phyloP scores from a whole-genome alignment of 495 filamentous ascomycete genomes.

The Cladorrhinum samala region DNA sequence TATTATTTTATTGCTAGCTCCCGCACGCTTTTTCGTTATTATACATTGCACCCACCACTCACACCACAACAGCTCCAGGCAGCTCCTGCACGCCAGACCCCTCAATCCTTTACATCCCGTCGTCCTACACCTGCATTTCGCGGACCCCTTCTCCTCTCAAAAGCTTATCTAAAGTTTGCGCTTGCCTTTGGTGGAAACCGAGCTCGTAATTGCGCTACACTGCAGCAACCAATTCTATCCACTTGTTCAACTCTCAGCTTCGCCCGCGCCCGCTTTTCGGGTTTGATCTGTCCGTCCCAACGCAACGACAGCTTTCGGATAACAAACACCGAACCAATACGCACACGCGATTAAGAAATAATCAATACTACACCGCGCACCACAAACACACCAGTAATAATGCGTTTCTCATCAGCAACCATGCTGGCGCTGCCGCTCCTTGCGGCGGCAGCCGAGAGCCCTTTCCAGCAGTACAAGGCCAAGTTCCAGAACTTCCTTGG shows the following conservation, averaged over 20 bases:
- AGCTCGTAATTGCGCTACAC: neutral
- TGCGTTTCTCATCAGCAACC: constrained; percentile 64
- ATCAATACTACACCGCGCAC: constrained; percentile 2
- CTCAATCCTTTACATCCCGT: constrained; percentile 21
- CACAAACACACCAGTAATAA: constrained; percentile 33
- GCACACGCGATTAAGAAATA: neutral
- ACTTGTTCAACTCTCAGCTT: too few relatives aligned
- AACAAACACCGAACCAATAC: too few relatives aligned
- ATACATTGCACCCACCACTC: neutral
- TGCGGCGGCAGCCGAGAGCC: constrained; percentile 51
- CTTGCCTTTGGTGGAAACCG: neutral
- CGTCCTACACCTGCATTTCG: too few relatives aligned
- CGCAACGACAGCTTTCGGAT: neutral
- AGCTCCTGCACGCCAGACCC: constrained; percentile 9
- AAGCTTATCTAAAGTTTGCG: neutral
- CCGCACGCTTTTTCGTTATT: neutral
- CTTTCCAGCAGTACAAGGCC: constrained; percentile 56
- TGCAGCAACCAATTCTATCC: neutral
- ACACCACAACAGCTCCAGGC: constrained; percentile 2
- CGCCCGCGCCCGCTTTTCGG: neutral
- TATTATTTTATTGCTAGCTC: neutral
- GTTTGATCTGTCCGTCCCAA: too few relatives aligned
- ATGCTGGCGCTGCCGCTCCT: constrained; percentile 63
- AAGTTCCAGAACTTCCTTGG: constrained; percentile 56
- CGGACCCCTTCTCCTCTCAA: too few relatives aligned